A percentile compares a stretch with the other conserved stretches of the same genome.
These are phyloP conservation scores for Pichia membranifaciens DNA, from an alignment of 805 yeast species.

Conservation along the genomic window DNA sequence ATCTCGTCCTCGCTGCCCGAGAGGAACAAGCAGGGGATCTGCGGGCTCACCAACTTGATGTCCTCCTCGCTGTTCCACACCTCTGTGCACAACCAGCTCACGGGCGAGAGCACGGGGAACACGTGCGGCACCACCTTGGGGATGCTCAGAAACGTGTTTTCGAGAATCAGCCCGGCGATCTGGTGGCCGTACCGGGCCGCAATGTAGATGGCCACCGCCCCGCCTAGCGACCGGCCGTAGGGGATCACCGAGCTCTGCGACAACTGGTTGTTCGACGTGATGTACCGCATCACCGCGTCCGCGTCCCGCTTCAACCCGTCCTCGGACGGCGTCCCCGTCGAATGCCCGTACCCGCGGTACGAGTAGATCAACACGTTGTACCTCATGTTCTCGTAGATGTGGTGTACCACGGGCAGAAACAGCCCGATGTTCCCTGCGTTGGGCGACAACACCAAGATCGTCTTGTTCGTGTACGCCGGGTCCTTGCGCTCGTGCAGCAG, in stretches of 20 bases:
- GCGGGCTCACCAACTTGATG: slow-evolving; percentile 43
- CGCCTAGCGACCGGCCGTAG: slow-evolving; percentile 90
- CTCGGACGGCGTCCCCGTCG: slow-evolving; percentile 74
- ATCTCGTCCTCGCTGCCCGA: slow-evolving; percentile 80
- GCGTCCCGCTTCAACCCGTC: slow-evolving; percentile 79
- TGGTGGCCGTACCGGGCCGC: slow-evolving; percentile 51
- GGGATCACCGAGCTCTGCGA: slow-evolving; percentile 50
- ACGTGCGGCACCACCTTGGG: slow-evolving; percentile 67
- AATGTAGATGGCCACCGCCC: slow-evolving; percentile 85
- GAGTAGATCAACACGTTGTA: slow-evolving; percentile 81
- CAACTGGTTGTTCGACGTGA: slow-evolving; percentile 49
- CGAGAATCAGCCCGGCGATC: slow-evolving; percentile 60
- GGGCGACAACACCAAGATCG: slow-evolving; percentile 63
- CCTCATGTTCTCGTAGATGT: slow-evolving; percentile 55
- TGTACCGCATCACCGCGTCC: slow-evolving; percentile 56
- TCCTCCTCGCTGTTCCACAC: slow-evolving; percentile 73
- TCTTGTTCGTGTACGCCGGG: slow-evolving; percentile 42
- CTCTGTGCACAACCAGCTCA: slow-evolving; percentile 58
- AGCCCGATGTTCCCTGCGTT: slow-evolving; percentile 97
- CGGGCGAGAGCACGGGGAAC: slow-evolving; percentile 56
- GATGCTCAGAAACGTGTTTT: slow-evolving; percentile 79
- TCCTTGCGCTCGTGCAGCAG: slow-evolving; percentile 43
- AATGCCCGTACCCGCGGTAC: slow-evolving; percentile 85
- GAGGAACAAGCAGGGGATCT: slow-evolving; percentile 63
- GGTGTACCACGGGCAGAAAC: slow-evolving; percentile 70